phyloP scores from a whole-genome alignment of 2,329 filamentous ascomycete genomes.

The Phyllachora maydis region DNA sequence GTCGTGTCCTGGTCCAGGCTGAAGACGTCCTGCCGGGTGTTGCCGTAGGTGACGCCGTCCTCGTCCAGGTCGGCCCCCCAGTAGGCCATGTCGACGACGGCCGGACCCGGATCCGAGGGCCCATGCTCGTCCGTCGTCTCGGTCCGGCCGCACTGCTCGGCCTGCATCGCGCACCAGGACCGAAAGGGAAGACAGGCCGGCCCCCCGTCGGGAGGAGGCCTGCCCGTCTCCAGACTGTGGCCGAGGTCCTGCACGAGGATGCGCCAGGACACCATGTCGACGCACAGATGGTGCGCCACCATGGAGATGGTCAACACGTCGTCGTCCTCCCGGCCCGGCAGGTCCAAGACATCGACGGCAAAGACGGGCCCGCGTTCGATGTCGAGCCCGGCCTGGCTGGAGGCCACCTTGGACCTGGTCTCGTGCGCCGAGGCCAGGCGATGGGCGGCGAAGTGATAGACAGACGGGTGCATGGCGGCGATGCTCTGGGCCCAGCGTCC shows the following conservation, averaged over 20 bases:
- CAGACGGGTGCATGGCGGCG: constrained; percentile 3
- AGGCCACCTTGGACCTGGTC: constrained; percentile 1
- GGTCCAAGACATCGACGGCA: constrained; percentile 4
- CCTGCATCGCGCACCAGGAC: constrained; percentile 3
- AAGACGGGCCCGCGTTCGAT: constrained; percentile 7
- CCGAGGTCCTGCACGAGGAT: constrained; percentile 1
- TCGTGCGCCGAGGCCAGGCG: constrained; percentile 2
- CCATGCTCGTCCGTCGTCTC: constrained; percentile 2
- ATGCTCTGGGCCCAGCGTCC: constrained; percentile 5
- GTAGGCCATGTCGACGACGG: constrained; percentile 1
- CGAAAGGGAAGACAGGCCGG: neutral
- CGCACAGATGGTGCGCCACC: constrained; percentile 6
- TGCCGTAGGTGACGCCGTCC: constrained; percentile 10
- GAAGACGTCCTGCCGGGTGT: constrained; percentile 6
- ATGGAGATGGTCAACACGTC: constrained; percentile 4
- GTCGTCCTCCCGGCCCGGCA: neutral
- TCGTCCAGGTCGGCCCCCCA: constrained; percentile 7
- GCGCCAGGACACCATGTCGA: constrained; percentile 7
- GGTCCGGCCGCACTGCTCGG: constrained; percentile 4
- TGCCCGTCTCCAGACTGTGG: constrained; percentile 4
- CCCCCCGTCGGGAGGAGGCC: constrained; percentile 1
- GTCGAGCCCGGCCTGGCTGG: constrained; percentile 4
- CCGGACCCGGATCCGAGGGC: constrained; percentile 2
- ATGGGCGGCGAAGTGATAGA: constrained; percentile 3
- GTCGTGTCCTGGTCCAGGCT: constrained; percentile 4